Evolutionary conservation across 2,329 filamentous ascomycete species (phyloP).

Genomic region (Gliomastix tumulicola): DNA sequence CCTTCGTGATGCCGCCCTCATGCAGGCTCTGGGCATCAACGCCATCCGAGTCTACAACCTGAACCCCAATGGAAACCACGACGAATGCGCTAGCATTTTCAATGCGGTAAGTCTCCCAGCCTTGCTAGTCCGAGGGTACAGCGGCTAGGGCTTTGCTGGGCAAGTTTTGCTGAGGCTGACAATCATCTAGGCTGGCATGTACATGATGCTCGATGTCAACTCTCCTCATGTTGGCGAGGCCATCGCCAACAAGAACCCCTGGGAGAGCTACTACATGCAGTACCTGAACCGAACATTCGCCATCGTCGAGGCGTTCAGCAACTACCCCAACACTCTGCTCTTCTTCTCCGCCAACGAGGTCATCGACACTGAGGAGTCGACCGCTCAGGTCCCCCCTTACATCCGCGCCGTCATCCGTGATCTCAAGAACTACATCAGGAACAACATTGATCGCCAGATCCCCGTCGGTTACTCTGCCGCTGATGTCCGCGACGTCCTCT

Average conservation of each 20-base stretch:
- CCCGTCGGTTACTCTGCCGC: constrained; percentile 78
- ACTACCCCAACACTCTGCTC: constrained; percentile 59
- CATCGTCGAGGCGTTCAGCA: constrained; percentile 60
- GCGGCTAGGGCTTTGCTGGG: too few species aligned
- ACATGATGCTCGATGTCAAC: constrained; percentile 64
- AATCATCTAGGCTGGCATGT: constrained; percentile 51
- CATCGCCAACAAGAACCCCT: constrained; percentile 46
- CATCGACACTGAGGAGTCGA: constrained; percentile 59
- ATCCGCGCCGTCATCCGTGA: constrained; percentile 70
- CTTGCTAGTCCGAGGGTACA: not conserved
- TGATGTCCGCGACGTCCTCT: constrained; percentile 65
- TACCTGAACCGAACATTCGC: constrained; percentile 63
- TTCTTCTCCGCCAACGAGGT: constrained; percentile 80
- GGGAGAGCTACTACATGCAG: constrained; percentile 49
- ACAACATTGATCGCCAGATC: constrained; percentile 59
- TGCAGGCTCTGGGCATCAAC: constrained; percentile 60
- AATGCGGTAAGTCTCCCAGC: constrained; percentile 37
- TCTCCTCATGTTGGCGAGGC: constrained; percentile 53
- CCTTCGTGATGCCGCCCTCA: constrained; percentile 57
- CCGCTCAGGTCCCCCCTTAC: constrained; percentile 59
- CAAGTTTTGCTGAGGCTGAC: too few species aligned
- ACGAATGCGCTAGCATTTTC: constrained; percentile 61
- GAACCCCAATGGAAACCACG: constrained; percentile 58
- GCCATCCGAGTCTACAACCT: constrained; percentile 65
- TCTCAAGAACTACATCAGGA: constrained; percentile 74